These are phyloP conservation scores for Didymellaceae sp. DNA, from an alignment of 2,329 filamentous ascomycete genomes.

Conservation along the genomic window DNA sequence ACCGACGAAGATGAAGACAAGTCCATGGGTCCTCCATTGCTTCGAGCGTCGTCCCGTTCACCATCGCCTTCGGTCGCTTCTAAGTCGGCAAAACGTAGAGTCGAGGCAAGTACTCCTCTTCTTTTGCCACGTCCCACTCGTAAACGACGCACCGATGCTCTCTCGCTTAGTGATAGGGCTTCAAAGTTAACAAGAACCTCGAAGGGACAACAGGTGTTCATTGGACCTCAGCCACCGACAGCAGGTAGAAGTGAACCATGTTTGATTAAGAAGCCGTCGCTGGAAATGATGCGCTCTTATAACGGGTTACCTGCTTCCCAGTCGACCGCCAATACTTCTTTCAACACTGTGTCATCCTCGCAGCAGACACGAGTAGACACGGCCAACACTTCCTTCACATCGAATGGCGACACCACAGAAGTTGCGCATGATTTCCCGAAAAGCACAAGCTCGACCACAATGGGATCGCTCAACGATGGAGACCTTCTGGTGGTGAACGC, in stretches of 20 bases:
- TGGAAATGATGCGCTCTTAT: constrained; percentile 30
- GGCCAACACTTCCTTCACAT: constrained; percentile 37
- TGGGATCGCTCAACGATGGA: constrained; percentile 28
- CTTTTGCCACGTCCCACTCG: constrained; percentile 19
- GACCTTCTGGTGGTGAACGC: constrained; percentile 16
- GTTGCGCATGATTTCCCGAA: neutral
- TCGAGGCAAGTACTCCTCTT: constrained; percentile 36
- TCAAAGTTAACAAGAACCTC: constrained; percentile 37
- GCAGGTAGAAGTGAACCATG: neutral
- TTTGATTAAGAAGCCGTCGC: constrained; percentile 33
- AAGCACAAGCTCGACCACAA: constrained; percentile 29
- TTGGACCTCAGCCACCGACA: constrained; percentile 1
- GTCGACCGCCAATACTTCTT: constrained; percentile 33
- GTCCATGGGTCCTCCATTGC: constrained; percentile 30
- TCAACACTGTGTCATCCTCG: constrained; percentile 31
- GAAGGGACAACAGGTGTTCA: constrained; percentile 33
- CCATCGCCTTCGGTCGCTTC: constrained; percentile 20
- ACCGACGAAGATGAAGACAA: constrained; percentile 42
- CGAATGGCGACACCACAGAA: constrained; percentile 16
- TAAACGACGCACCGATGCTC: constrained; percentile 34
- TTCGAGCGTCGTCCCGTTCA: constrained; percentile 18
- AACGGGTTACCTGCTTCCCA: constrained; percentile 14
- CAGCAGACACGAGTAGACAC: constrained; percentile 29
- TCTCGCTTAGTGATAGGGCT: constrained; percentile 24
- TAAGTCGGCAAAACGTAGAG: constrained; percentile 26